phyloP scores from a whole-genome alignment of 1,284 basidiomycete species.

The Lentinus polychrous region DNA sequence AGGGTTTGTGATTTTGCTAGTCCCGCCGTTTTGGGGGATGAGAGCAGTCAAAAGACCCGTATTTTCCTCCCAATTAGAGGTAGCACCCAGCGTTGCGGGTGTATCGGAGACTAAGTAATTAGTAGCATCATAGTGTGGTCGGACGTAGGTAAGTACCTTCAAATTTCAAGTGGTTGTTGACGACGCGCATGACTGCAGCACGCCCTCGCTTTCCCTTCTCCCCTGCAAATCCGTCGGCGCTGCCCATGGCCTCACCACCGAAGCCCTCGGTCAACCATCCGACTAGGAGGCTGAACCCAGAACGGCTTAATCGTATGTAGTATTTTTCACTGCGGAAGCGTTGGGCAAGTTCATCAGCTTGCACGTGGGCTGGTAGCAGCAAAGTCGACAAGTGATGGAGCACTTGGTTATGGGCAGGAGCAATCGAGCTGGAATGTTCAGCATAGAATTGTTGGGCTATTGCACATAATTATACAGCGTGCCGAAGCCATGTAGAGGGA shows the following conservation, averaged over 20 bases:
- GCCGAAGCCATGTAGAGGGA: background rate
- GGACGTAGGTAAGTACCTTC: constrained; percentile 55
- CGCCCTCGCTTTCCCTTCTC: constrained; percentile 76
- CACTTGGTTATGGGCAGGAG: constrained; percentile 63
- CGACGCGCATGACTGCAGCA: constrained; percentile 85
- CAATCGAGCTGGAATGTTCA: constrained; percentile 65
- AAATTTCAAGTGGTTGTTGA: constrained; percentile 90
- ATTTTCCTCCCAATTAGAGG: constrained; percentile 72
- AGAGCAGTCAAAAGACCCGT: constrained; percentile 76
- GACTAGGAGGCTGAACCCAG: constrained; percentile 86
- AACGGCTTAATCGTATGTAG: constrained; percentile 84
- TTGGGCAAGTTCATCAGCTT: constrained; percentile 77
- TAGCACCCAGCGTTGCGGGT: constrained; percentile 55
- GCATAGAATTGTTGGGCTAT: constrained; percentile 73
- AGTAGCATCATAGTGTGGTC: constrained; percentile 13
- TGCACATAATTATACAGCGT: background rate
- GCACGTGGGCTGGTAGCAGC: constrained; percentile 80
- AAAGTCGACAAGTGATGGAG: constrained; percentile 82
- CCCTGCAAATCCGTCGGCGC: constrained; percentile 76
- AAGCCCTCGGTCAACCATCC: constrained; percentile 94
- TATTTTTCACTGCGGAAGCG: constrained; percentile 91
- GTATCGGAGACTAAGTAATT: constrained; percentile 56
- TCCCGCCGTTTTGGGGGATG: constrained; percentile 54
- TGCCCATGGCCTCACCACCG: constrained; percentile 80
- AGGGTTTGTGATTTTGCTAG: constrained; percentile 34